Base-by-base conservation (phyloP, 768 basidiomycete species). In the Boletus edulis region DNA sequence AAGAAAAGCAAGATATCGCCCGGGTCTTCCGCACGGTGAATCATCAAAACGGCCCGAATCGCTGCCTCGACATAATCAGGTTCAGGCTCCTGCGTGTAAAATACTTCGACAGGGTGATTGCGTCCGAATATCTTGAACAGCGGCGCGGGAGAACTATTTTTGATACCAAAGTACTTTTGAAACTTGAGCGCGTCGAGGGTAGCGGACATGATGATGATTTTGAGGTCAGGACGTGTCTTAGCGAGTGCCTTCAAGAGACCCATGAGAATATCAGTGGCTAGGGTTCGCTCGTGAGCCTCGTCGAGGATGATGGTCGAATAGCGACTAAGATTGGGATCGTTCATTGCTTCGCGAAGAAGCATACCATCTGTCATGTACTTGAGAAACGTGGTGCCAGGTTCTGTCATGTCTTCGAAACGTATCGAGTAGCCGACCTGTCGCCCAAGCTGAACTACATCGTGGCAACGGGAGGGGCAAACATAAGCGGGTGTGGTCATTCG, bases 301-400 rank as follows among this genome's bases (percentile, higher is more conserved):
- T 99, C 97, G 53, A 98, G 84, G 64, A 99, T 98, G 73, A 99
- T 94, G 20, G 96, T 98, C 18, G 93, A 96, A 71, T 99, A 99
- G 4, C 94, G 85, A 27, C 81, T 77, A 38, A 98, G 82, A 18
- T 83, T 80, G 10, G 92, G 89, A 72, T 98, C 96, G 72, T 95
- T 92, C 95, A 98, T 99, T 5, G 94, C 94, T 75, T 97, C 94
- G 18, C 94, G 86, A n/a, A 96, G 83, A 52, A 93, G 85, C 94
- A 98, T 97, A 82, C 96, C 97, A 63, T 99, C 97, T 15, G 97
- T 99, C 95, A 98, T 97, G 76, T 99, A 98, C 70, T 97, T 98
- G 59, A 99, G 79, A 73, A 99, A 97, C 0, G 97, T 98, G 76
- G 62, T 91, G 82, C 41, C 96, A 89, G 91, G 94, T 89, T 71